phyloP scores from a whole-genome alignment of 345 rosid genomes.

The Lumnitzera racemosa region DNA sequence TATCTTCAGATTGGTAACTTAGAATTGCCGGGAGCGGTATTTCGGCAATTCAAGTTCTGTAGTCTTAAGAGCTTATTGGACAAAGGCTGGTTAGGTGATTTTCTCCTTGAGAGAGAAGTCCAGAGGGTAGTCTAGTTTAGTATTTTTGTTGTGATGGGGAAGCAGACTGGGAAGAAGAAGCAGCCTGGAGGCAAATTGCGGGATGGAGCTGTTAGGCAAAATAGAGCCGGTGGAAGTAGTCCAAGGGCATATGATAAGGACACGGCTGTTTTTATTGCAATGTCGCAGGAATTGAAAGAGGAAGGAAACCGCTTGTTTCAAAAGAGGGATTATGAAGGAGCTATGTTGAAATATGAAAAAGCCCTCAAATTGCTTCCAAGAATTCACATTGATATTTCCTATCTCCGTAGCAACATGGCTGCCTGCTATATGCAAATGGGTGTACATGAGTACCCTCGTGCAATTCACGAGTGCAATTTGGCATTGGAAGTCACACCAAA shows the following conservation, averaged over 20 bases:
- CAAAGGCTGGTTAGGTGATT: too few relatives aligned
- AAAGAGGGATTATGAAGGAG: constrained; percentile 64
- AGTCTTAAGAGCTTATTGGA: too few relatives aligned
- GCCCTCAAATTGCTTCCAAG: constrained; percentile 74
- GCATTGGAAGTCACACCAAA: constrained; percentile 66
- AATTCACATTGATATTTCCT: constrained; percentile 50
- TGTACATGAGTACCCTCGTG: constrained; percentile 58
- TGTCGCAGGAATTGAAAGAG: constrained; percentile 67
- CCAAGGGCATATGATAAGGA: constrained; percentile 38
- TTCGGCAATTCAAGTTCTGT: too few relatives aligned
- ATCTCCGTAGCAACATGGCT: constrained; percentile 73
- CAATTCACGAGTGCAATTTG: constrained; percentile 67
- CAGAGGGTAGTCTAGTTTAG: too few relatives aligned
- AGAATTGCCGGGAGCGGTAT: too few relatives aligned
- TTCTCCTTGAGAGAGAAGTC: too few relatives aligned
- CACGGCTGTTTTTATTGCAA: constrained; percentile 37
- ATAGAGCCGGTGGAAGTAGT: constrained; percentile 20
- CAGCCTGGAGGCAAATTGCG: constrained; percentile 23
- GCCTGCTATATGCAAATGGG: constrained; percentile 92
- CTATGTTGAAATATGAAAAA: constrained; percentile 66
- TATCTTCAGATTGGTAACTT: too few relatives aligned
- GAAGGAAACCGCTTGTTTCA: constrained; percentile 85
- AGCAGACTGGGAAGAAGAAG: constrained; percentile 40
- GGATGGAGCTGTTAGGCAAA: constrained; percentile 33
- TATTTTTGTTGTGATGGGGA: constrained; percentile 27